Conservation (phyloP, 2,329 filamentous ascomycete genomes). For the Phialophora tarda region DNA sequence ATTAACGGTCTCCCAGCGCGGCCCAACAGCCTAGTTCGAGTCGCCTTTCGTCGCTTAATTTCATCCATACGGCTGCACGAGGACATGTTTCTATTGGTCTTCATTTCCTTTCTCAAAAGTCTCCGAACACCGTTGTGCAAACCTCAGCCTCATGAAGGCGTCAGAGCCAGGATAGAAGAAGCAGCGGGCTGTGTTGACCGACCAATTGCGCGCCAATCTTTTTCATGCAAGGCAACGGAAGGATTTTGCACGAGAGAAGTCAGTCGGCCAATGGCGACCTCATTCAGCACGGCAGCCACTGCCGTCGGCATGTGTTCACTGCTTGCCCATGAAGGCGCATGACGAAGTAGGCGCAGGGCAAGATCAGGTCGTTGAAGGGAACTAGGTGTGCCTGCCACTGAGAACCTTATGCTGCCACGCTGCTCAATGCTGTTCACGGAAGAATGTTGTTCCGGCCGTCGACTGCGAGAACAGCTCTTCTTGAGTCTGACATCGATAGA, state of each 20-base stretch:
- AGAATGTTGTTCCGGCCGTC: not conserved
- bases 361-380: not conserved
- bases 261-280: not conserved
- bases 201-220: not conserved
- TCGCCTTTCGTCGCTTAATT: too few species aligned
- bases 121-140: not conserved
- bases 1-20: too few species aligned
- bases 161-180: not conserved
- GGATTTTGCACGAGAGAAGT: not conserved
- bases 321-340: not conserved
- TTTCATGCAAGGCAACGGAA: not conserved
- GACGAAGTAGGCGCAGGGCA: not conserved
- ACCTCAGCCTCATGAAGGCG: not conserved
- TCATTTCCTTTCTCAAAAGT: not conserved
- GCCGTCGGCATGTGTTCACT: too few species aligned
- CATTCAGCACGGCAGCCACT: not conserved
- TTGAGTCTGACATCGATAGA: not conserved
- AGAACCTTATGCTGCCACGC: not conserved
- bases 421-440: not conserved
- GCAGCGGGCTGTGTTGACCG: not conserved
- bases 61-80: too few species aligned
- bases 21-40: too few species aligned
- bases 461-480: not conserved
- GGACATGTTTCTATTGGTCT: too few species aligned
- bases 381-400: too few species aligned